Base-by-base conservation (phyloP, 1,284 basidiomycete species). In the Heterobasidion annosum region DNA sequence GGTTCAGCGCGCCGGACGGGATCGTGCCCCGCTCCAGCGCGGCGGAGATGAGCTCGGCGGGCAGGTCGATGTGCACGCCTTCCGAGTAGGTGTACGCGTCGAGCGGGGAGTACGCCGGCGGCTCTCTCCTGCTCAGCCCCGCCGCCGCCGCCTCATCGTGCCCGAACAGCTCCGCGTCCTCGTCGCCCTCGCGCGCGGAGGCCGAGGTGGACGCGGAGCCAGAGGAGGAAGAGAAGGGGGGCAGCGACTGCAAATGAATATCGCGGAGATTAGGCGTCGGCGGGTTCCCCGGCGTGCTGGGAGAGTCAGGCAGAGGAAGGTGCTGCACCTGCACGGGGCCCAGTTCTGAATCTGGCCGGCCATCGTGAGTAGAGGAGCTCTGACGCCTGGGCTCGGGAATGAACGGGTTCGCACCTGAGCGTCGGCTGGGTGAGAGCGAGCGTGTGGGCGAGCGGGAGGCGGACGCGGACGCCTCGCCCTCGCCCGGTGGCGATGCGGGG, bases 101-200 rank as follows among this genome's bases (percentile, higher is more conserved):
- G 61, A 91, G 67, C 16, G 89, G 88, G 8, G 88, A 91, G 68
- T 91, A 91, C 19, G 85, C 86, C 25, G 88, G 88, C 33, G 88
- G 88, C 57, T 85, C 84, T 56, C 80, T 74, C 60, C 56, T 35
- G 19, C 53, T 48, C 47, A 47, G 19, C 46, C 54, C 60, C 15
- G 62, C 59, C 45, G 65, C 57, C 44, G 58, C 18, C 18, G 18
- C 56, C 50, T 53, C 57, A 15, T 54, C 34, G 54, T 55, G 25
- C 50, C 49, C 37, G 53, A 18, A 3, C 43, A 46, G n/a, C 19
- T 45, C 42, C 34, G n/a, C 52, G 16, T 56, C 52, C 48, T 57
- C 57, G 49, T 59, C 59, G 53, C 51, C 48, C 48, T 59, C 55
- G 35, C 53, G 51, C 53, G 63, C 56, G 12, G 45, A 13, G 12